Percentiles rank a stretch among this genome's conserved stretches.
phyloP scores from a whole-genome alignment of 2,329 filamentous ascomycete genomes.

The Furcasterigmium furcatum region DNA sequence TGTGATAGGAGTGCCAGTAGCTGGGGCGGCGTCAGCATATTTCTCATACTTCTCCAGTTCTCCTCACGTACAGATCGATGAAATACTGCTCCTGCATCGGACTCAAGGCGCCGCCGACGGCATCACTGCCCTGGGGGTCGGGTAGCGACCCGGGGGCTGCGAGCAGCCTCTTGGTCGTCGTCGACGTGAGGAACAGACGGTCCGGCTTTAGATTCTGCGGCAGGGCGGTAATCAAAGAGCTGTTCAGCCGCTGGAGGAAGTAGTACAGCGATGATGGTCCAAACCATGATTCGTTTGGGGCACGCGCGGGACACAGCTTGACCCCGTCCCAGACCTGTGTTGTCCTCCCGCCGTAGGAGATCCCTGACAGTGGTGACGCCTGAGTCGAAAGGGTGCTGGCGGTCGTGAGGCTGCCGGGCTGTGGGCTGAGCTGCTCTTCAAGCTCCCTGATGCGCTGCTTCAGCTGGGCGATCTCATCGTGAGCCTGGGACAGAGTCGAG shows the following conservation, averaged over 20 bases:
- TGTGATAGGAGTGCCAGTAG: constrained; percentile 45
- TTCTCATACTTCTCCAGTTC: no score
- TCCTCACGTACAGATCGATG: no score
- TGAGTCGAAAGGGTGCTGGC: no score
- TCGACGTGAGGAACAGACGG: constrained; percentile 9
- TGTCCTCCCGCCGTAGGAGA: no score
- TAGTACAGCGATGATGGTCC: background rate
- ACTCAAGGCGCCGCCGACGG: constrained; percentile 20
- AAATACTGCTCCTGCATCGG: constrained; percentile 42
- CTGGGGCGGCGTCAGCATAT: no score
- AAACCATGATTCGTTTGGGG: constrained; percentile 26
- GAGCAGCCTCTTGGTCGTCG: constrained; percentile 7
- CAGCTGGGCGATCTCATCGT: constrained; percentile 31
- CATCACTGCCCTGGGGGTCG: constrained; percentile 11
- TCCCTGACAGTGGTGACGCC: no score
- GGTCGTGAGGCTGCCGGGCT: no score
- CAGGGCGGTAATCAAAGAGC: constrained; percentile 22
- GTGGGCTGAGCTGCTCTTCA: constrained; percentile 18
- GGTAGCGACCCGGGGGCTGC: background rate
- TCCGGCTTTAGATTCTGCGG: constrained; percentile 21
- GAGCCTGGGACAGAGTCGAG: constrained; percentile 21
- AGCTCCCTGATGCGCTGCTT: constrained; percentile 22
- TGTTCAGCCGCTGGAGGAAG: background rate
- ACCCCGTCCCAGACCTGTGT: constrained; percentile 12
- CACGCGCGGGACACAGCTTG: constrained; percentile 26